These are phyloP conservation scores for Mycena galopus DNA, from an alignment of 768 basidiomycete genomes.

Conservation along the genomic window DNA sequence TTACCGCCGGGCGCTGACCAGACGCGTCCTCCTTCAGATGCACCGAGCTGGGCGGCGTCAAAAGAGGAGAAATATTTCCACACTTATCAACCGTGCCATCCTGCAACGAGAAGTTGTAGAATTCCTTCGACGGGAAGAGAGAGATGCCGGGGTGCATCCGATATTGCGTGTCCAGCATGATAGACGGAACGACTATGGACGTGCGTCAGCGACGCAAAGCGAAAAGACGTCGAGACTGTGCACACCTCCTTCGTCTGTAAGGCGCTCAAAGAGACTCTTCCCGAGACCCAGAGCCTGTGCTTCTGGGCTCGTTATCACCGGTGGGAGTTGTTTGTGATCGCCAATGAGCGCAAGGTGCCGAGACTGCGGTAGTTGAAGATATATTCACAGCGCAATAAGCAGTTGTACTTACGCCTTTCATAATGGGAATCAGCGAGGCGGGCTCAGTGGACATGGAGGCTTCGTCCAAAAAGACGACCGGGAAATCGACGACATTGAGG, in stretches of 20 bases:
- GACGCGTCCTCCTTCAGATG: slow-evolving; percentile 58
- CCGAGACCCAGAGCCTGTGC: slow-evolving; percentile 81
- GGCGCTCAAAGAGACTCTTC: slow-evolving; percentile 88
- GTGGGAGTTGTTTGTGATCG: slow-evolving; percentile 97
- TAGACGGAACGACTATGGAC: slow-evolving; percentile 78
- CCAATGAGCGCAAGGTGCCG: slow-evolving; percentile 90
- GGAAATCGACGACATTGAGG: slow-evolving; percentile 85
- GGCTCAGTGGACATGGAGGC: slow-evolving; percentile 98
- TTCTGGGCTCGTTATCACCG: slow-evolving; percentile 84
- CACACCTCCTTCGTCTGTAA: slow-evolving; percentile 87
- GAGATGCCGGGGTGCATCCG: slow-evolving; percentile 96
- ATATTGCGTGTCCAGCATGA: slow-evolving; percentile 96
- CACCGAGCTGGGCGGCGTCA: slow-evolving; percentile 73
- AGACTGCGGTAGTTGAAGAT: slow-evolving; percentile 60
- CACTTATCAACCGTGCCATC: slow-evolving; percentile 79
- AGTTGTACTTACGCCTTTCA: slow-evolving; percentile 86
- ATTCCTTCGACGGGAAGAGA: slow-evolving; percentile 85
- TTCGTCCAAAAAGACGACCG: slow-evolving; percentile 94
- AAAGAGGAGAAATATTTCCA: slow-evolving; percentile 61
- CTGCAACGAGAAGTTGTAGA: slow-evolving; percentile 77
- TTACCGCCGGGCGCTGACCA: slow-evolving; percentile 69
- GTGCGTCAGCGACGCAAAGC: slow-evolving; percentile 21
- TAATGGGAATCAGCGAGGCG: slow-evolving; percentile 89
- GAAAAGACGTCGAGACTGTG: slow-evolving; percentile 30
- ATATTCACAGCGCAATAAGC: slow-evolving; percentile 15